Base-by-base conservation (phyloP, 2,329 filamentous ascomycete species). In the Ophiostoma populinum region DNA sequence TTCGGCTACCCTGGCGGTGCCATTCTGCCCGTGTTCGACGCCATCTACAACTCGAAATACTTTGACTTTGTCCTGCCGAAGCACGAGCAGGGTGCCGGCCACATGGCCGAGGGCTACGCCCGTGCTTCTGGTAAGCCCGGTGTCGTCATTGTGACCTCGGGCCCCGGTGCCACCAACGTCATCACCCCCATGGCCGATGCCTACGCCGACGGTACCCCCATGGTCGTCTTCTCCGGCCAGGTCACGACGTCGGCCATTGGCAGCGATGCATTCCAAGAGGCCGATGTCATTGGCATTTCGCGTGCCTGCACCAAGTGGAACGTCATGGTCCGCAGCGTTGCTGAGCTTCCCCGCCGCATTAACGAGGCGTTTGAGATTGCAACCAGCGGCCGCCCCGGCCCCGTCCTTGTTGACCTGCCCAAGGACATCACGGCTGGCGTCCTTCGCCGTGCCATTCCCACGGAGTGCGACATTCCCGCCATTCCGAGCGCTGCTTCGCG, bases 351-450 rank as follows among this genome's bases (percentile, higher is more conserved):
- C 34, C 74, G 81, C 49, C 73, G 87, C 45, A 95, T 95, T 52
- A 93, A 94, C 55, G 90, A 95, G 61, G 90, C 90, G 32, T 95
- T 95, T 51, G 86, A 95, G 61, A 95, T 95, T 52, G 90, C 90
- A 26, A 95, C 83, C 27, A 90, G 79, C 49, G 90, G 90, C 41
- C 74, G 90, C 32, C 90, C 90, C 11, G 90, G 90, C 17, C 90
- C 90, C 19, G 90, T 95, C 24, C 71, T 98, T 42, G 85, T 98
- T 43, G 90, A 98, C 55, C 64, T 95, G 43, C 90, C 87, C 48
- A 95, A 95, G 61, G 90, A 98, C 60, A 77, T 95, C 46, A 95
- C 87, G 20, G 90, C 81, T 36, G 77, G 78, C 46, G 71, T 87
- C 43, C 65, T 95, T 35, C 67, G 80, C 48, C 78, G 72, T 47